Conservation (phyloP, 805 yeast genomes). For the Lachancea meyersii region DNA sequence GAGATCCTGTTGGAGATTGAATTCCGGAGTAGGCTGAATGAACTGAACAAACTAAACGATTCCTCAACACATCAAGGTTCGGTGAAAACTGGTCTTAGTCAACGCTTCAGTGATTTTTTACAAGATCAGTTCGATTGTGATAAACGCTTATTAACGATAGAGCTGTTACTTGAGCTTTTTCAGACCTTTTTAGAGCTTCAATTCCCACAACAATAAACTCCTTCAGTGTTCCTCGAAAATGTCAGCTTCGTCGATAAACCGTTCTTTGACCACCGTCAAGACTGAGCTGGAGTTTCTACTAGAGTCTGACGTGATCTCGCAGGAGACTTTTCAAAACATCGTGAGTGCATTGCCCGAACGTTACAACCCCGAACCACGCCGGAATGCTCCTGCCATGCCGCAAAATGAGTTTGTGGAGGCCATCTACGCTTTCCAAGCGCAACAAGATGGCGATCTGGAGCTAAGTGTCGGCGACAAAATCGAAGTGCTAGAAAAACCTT, state of each 20-base stretch:
- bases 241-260: conserved; percentile 59
- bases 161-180: not conserved
- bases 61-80: no score
- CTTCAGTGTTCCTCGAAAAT: conserved; percentile 14
- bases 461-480: conserved; percentile 63
- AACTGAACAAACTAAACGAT: no score
- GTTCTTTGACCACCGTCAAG: conserved; percentile 70
- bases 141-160: no score
- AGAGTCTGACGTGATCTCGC: conserved; percentile 67
- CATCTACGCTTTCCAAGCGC: conserved; percentile 65
- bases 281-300: conserved; percentile 72
- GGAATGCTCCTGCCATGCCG: conserved; percentile 6
- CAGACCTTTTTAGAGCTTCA: not conserved
- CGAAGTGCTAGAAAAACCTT: conserved; percentile 62
- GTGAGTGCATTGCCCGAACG: conserved; percentile 48
- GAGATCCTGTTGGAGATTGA: no score
- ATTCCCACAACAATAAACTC: not conserved
- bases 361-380: conserved; percentile 1
- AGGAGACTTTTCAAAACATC: conserved; percentile 47
- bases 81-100: no score
- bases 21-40: no score
- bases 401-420: conserved; percentile 51
- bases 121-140: no score
- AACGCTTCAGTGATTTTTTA: no score
- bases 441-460: conserved; percentile 67